Evolutionary conservation across 106 monocot species (phyloP).

Genomic region (Platanthera guangdongensis): DNA sequence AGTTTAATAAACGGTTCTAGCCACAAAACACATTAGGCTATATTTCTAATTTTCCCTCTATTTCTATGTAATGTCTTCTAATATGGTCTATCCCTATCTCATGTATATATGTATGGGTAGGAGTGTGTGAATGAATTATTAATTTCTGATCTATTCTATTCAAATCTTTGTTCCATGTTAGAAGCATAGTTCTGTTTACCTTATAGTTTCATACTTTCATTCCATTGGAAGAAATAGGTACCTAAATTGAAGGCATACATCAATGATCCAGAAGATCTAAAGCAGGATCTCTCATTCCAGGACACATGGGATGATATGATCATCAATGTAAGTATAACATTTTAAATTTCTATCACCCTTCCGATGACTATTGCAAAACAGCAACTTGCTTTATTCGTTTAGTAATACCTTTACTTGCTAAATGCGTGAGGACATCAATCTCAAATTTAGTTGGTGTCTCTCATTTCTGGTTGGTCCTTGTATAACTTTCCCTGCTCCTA

Average conservation of each 20-base stretch:
- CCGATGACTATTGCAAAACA: not conserved
- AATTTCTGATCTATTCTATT: too few species aligned
- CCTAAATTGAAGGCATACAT: slow-evolving; percentile 97
- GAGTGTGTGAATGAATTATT: too few species aligned
- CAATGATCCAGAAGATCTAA: slow-evolving; percentile 86
- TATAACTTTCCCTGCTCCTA: not conserved
- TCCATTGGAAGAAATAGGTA: slow-evolving; percentile 61
- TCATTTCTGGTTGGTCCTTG: not conserved
- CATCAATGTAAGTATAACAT: slow-evolving; percentile 64
- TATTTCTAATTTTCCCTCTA: too few species aligned
- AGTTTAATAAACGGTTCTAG: too few species aligned
- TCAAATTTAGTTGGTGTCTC: not conserved
- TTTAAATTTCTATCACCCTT: slow-evolving; percentile 8
- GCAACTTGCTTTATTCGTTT: not conserved
- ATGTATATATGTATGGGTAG: too few species aligned
- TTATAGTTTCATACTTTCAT: slow-evolving; percentile 17
- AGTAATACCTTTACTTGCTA: not conserved
- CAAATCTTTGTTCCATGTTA: not conserved
- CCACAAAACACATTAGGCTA: too few species aligned
- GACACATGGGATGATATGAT: slow-evolving; percentile 98
- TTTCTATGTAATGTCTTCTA: too few species aligned
- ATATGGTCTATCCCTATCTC: too few species aligned
- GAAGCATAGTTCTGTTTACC: slow-evolving; percentile 2
- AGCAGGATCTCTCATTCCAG: slow-evolving; percentile 73
- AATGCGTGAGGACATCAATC: not conserved